These are phyloP conservation scores for Hysterangium stoloniferum DNA, from an alignment of 768 basidiomycete genomes.

Conservation along the genomic window DNA sequence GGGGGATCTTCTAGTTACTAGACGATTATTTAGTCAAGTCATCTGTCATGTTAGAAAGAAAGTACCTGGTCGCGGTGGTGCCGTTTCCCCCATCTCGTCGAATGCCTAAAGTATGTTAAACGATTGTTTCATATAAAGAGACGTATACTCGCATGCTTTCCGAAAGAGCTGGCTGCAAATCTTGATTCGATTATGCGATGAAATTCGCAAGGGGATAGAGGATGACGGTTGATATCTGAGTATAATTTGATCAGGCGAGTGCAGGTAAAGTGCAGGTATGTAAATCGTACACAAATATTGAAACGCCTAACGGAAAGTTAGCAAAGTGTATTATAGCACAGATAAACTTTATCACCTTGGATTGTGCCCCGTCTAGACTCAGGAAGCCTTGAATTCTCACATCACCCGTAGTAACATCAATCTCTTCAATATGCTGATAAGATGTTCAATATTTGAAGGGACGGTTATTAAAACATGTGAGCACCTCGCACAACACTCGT, in stretches of 20 bases:
- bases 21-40: conserved; percentile 13
- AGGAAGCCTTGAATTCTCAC: conserved; percentile 75
- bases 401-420: conserved; percentile 40
- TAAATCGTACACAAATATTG: conserved; percentile 74
- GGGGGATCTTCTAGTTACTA: conserved; percentile 63
- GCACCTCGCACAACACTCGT: conserved; percentile 62
- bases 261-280: not conserved
- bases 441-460: conserved; percentile 9
- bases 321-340: conserved; percentile 1
- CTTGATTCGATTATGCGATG: conserved; percentile 57
- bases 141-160: conserved; percentile 50
- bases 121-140: conserved; percentile 4
- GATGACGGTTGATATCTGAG: conserved; percentile 75
- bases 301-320: conserved; percentile 44
- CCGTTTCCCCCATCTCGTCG: conserved; percentile 53
- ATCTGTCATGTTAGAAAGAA: conserved; percentile 8
- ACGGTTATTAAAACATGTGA: conserved; percentile 16
- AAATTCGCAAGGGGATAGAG: conserved; percentile 55
- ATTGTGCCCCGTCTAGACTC: conserved; percentile 63
- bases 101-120: conserved; percentile 43
- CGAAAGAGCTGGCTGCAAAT: conserved; percentile 65
- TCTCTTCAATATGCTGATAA: conserved; percentile 58
- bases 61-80: conserved; percentile 38
- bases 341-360: conserved; percentile 45
- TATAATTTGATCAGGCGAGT: conserved; percentile 5